These are phyloP conservation scores for Fusarium buharicum DNA, from an alignment of 2,329 filamentous ascomycete genomes.

Conservation along the genomic window DNA sequence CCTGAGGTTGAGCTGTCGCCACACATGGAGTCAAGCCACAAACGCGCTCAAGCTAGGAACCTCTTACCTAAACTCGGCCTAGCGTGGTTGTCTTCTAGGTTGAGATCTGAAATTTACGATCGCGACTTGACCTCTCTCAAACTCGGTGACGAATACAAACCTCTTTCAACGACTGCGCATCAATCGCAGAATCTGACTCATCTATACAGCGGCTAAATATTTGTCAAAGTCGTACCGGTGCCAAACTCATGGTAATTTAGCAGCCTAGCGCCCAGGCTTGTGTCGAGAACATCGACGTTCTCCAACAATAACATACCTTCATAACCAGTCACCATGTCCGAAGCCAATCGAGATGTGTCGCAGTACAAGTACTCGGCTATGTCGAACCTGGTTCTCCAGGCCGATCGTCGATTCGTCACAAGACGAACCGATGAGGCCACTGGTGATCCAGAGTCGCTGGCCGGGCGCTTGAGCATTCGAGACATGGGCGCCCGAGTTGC, in stretches of 20 bases:
- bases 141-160: constrained; percentile 34
- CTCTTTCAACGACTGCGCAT: constrained; percentile 40
- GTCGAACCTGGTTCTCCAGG: constrained; percentile 99
- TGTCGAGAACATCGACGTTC: constrained; percentile 53
- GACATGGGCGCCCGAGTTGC: constrained; percentile 92
- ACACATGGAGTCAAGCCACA: constrained; percentile 33
- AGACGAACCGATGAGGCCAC: constrained; percentile 94
- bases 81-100: constrained; percentile 39
- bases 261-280: constrained; percentile 49
- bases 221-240: constrained; percentile 30
- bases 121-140: constrained; percentile 37
- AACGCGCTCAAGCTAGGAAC: constrained; percentile 3
- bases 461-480: constrained; percentile 89
- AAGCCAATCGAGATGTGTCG: constrained; percentile 82
- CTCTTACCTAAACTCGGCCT: constrained; percentile 20
- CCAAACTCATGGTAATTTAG: constrained; percentile 51
- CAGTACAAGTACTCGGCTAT: constrained; percentile 99
- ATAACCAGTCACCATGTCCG: constrained; percentile 70
- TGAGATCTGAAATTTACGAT: constrained; percentile 53
- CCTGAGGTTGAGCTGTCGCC: constrained; percentile 12
- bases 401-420: constrained; percentile 94
- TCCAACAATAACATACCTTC: constrained; percentile 43
- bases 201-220: constrained; percentile 25
- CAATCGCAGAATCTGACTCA: constrained; percentile 40
- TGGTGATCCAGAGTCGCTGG: constrained; percentile 96